Evolutionary conservation across 2,329 filamentous ascomycete species (phyloP), one percentile per base, ranked within the genome.

Genomic region (Hypoxylon sp.): DNA sequence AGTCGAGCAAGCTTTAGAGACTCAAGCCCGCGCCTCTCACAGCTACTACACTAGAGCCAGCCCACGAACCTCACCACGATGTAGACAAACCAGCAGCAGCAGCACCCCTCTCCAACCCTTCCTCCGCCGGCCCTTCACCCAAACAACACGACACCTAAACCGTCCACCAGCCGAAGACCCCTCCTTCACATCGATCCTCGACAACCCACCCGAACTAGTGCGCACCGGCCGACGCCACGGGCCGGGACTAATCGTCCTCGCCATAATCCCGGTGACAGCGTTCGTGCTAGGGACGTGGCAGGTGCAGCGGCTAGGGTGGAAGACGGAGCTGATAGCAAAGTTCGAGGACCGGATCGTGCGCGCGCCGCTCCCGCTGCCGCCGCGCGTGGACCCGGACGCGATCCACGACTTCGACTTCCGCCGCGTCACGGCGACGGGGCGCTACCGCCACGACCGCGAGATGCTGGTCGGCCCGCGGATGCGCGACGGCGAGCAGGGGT

Each of bases 251-350:
- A 84, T 94, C 25, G 78, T 96, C 54, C 82, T 96, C 7, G 90
- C 90, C 29, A 74, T 96, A 42, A 97, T 99, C 65, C 94, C 94
- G 37, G 73, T 96, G 53, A 97, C 92, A 1, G 91, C 94, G 7
- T 96, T 99, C 71, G 77, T 79, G 45, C 85, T 99, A 11, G 94
- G 94, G 20, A 90, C 90, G 58, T 99, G 94, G 94, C 94, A 99
- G 71, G 89, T 99, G 44, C 85, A 96, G 70, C 88, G 94, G 7
- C 82, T 99, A 1, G 84, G 87, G 51, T 96, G 93, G 92, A 99
- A 99, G 71, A 91, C 91, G 3, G 89, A 96, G 34, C 79, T 99
- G 8, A 86, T 99, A 55, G 91, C 93, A 52, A 90, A 88, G 63
- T 91, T 90, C 71, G 94, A 97, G 74, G 92, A 99, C 76, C 89